Evolutionary conservation across 768 basidiomycete genomes (phyloP).

Genomic region (Hygrophoropsis aurantiaca): DNA sequence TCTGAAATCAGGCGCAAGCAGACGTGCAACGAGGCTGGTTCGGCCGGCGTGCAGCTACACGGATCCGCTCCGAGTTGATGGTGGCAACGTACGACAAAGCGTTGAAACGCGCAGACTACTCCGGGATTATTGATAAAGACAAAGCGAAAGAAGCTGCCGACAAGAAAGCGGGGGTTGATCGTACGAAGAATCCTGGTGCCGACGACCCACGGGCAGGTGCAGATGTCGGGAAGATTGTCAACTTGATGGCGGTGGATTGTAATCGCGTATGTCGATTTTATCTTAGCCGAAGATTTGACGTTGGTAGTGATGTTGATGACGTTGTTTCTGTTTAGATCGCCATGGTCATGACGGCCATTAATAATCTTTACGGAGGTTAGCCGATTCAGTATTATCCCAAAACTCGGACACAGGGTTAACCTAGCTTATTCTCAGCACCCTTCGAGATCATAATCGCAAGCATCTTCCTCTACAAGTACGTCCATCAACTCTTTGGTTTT

Average conservation of each 20-base stretch:
- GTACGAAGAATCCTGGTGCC: conserved; percentile 25
- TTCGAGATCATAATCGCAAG: conserved; percentile 76
- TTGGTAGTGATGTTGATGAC: conserved; percentile 27
- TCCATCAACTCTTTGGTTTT: not conserved
- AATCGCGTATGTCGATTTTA: no score
- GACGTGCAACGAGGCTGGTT: conserved; percentile 81
- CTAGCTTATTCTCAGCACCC: conserved; percentile 51
- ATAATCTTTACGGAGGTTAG: conserved; percentile 52
- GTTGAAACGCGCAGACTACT: conserved; percentile 78
- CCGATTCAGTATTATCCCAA: conserved; percentile 3
- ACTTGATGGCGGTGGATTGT: conserved; percentile 82
- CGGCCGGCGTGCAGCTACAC: conserved; percentile 70
- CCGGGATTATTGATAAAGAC: conserved; percentile 65
- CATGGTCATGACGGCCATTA: not conserved
- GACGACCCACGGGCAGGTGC: conserved; percentile 72
- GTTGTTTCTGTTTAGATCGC: not conserved
- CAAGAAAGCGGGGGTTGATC: conserved; percentile 15
- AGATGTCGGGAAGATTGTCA: conserved; percentile 87
- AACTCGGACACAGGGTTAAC: not conserved
- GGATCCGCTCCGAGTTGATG: conserved; percentile 80
- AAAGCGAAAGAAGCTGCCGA: conserved; percentile 25
- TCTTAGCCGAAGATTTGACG: no score
- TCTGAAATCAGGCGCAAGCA: conserved; percentile 60
- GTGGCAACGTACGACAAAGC: conserved; percentile 88
- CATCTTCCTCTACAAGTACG: conserved; percentile 73